phyloP scores from a whole-genome alignment of 2,329 filamentous ascomycete genomes.

The Thelonectria blattea region DNA sequence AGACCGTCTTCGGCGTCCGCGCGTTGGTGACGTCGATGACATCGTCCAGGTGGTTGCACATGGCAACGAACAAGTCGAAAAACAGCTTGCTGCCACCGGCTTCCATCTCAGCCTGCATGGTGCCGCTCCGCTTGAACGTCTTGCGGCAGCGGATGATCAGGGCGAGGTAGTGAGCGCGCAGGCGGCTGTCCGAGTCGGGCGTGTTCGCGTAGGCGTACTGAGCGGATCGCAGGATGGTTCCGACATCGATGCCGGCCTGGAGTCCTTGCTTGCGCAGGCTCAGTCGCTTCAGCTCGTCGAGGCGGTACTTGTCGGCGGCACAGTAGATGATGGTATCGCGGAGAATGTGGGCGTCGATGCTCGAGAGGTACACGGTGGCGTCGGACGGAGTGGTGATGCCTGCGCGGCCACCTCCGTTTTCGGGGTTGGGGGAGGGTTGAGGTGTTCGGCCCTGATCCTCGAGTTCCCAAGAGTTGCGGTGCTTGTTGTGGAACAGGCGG shows the following conservation, averaged over 20 bases:
- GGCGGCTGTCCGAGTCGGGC: constrained; percentile 86
- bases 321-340: constrained; percentile 96
- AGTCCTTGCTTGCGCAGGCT: constrained; percentile 93
- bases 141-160: constrained; percentile 96
- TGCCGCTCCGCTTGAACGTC: constrained; percentile 97
- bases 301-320: constrained; percentile 84
- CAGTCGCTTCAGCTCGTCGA: constrained; percentile 91
- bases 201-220: constrained; percentile 97
- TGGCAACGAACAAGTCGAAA: constrained; percentile 97
- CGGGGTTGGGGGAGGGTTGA: constrained; percentile 58
- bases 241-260: constrained; percentile 90
- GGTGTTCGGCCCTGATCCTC: constrained; percentile 65
- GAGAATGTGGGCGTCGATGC: constrained; percentile 77
- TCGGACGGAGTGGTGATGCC: constrained; percentile 51
- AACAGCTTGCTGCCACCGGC: constrained; percentile 87
- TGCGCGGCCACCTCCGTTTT: constrained; percentile 53
- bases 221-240: constrained; percentile 87
- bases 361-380: constrained; percentile 72
- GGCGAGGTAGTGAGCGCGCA: constrained; percentile 96
- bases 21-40: constrained; percentile 84
- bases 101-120: constrained; percentile 99
- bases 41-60: constrained; percentile 98
- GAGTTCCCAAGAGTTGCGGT: constrained; percentile 86
- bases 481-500: constrained; percentile 84
- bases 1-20: constrained; percentile 64